phyloP scores from a whole-genome alignment of 1,284 basidiomycete species.

The Fistulina hepatica region DNA sequence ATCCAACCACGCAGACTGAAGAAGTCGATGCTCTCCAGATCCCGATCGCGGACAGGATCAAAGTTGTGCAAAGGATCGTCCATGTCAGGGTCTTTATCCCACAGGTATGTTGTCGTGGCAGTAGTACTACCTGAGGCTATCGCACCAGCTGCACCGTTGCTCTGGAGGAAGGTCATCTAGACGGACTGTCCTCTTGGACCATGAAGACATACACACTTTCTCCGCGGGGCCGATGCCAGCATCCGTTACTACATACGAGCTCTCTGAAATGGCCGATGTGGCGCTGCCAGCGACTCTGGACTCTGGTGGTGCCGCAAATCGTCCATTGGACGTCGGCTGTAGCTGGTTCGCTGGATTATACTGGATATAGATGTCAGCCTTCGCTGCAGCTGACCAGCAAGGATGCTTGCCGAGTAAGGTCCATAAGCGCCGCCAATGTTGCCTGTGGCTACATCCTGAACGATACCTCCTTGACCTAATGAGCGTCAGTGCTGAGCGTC shows the following conservation, averaged over 20 bases:
- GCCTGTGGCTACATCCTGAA: slow-evolving; percentile 62
- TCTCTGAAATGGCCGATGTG: not conserved
- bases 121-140: slow-evolving; percentile 11
- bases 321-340: too few species aligned
- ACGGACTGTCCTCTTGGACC: not conserved
- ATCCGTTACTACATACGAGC: not conserved
- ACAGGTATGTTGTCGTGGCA: slow-evolving; percentile 33
- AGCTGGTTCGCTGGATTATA: slow-evolving; percentile 42
- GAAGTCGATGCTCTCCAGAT: slow-evolving; percentile 48
- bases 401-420: slow-evolving; percentile 59
- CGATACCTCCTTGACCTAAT: slow-evolving; percentile 50
- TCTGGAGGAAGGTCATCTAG: slow-evolving; percentile 22
- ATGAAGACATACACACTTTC: slow-evolving; percentile 24
- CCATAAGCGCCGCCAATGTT: slow-evolving; percentile 66
- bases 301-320: slow-evolving; percentile 2
- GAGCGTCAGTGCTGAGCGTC: too few species aligned
- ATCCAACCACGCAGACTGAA: slow-evolving; percentile 66
- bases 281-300: slow-evolving; percentile 22
- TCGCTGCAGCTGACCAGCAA: slow-evolving; percentile 5
- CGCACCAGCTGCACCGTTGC: slow-evolving; percentile 21
- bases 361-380: slow-evolving; percentile 8
- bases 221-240: slow-evolving; percentile 36
- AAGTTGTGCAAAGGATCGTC: slow-evolving; percentile 72
- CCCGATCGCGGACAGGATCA: slow-evolving; percentile 51
- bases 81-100: slow-evolving; percentile 69